These are phyloP conservation scores for Pseudogymnoascus sp. DNA, from an alignment of 2,329 filamentous ascomycete genomes.

Conservation along the genomic window DNA sequence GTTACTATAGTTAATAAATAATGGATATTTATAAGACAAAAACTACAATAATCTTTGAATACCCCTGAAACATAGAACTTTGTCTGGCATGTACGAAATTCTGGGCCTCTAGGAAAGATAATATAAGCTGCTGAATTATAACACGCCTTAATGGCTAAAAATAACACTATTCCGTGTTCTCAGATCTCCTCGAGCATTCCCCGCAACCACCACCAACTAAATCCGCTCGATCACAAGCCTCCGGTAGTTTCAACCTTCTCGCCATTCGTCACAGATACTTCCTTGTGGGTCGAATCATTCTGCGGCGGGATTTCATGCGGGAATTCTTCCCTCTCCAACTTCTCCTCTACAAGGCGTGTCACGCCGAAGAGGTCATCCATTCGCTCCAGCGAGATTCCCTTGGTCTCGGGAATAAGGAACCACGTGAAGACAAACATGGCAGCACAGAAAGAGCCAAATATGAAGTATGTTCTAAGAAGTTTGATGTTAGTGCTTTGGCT, in stretches of 20 bases:
- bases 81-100: not conserved
- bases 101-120: not conserved
- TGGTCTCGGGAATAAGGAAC: conserved; percentile 44
- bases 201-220: not conserved
- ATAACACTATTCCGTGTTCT: not conserved
- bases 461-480: conserved; percentile 38
- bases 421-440: conserved; percentile 36
- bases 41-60: not conserved
- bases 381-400: conserved; percentile 37
- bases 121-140: not conserved
- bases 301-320: not conserved
- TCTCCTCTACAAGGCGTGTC: conserved; percentile 12
- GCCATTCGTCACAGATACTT: not conserved
- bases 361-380: conserved; percentile 29
- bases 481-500: not conserved
- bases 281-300: not conserved
- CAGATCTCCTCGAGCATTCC: not conserved
- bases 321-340: not conserved
- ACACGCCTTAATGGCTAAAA: not conserved
- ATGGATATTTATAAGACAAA: not conserved
- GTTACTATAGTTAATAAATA: not conserved
- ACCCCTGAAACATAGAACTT: not conserved
- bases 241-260: not conserved
- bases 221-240: not conserved
- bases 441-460: conserved; percentile 52